Percentiles rank a stretch among this genome's conserved stretches.
Conservation (phyloP, 495 filamentous ascomycete genomes). For the Peziza echinospora region DNA sequence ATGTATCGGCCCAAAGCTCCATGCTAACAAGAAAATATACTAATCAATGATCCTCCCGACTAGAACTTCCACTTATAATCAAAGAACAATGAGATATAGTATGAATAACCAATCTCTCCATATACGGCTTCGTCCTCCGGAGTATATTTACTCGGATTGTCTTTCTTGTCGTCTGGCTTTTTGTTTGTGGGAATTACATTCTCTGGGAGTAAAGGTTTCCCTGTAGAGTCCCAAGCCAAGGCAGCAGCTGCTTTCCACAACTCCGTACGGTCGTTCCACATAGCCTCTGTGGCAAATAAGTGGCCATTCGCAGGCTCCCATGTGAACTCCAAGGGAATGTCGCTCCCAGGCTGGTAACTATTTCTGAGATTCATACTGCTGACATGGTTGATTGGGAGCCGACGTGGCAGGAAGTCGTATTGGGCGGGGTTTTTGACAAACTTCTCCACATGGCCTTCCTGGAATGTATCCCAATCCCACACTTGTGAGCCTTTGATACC, state of each 20-base stretch:
- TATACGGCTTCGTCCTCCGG: no score
- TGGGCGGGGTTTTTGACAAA: slow-evolving; percentile 1
- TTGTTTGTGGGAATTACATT: no score
- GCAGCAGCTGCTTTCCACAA: slow-evolving; percentile 12
- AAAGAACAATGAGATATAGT: neutral
- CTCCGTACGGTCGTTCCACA: slow-evolving; percentile 1
- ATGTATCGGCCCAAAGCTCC: no score
- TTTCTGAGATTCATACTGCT: slow-evolving; percentile 12
- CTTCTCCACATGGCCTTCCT: neutral
- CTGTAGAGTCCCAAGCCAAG: slow-evolving; percentile 6
- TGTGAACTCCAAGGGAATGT: slow-evolving; percentile 12
- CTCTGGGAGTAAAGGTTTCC: slow-evolving; percentile 2
- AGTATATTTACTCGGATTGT: no score
- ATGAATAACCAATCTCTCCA: no score
- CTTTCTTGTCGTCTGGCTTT: no score
- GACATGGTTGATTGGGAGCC: neutral
- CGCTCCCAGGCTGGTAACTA: slow-evolving; percentile 6
- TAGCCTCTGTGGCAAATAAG: slow-evolving; percentile 8
- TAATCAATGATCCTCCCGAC: neutral
- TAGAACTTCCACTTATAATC: neutral
- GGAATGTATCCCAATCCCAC: slow-evolving; percentile 7
- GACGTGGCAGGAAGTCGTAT: neutral
- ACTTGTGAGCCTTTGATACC: slow-evolving; percentile 13
- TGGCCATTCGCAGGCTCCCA: slow-evolving; percentile 9
- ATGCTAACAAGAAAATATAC: neutral